Percentiles rank a stretch among this genome's conserved stretches.
Evolutionary conservation across 768 basidiomycete species (phyloP).

Genomic region (Mycena crocata): DNA sequence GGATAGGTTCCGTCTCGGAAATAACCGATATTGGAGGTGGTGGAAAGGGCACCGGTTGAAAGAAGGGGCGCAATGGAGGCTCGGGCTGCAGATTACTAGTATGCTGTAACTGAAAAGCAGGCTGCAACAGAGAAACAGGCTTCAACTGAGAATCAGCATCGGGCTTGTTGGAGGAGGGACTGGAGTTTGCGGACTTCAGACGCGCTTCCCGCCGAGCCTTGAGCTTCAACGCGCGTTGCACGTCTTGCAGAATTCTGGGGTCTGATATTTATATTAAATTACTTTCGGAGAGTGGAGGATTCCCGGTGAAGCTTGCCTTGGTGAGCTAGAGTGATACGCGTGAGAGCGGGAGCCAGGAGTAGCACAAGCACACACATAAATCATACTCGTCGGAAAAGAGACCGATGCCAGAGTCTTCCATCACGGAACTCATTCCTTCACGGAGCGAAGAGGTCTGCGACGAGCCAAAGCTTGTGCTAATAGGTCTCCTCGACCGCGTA

Average conservation of each 20-base stretch:
- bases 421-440: constrained; percentile 32
- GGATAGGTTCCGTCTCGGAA: constrained; percentile 24
- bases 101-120: too few species aligned
- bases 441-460: too few species aligned
- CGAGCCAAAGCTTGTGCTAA: constrained; percentile 34
- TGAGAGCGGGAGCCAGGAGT: constrained; percentile 3
- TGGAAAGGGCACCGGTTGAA: constrained; percentile 33
- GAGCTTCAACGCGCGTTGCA: constrained; percentile 78
- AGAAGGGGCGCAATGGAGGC: constrained; percentile 33
- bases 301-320: constrained; percentile 65
- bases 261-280: constrained; percentile 54
- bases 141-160: constrained; percentile 36
- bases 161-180: constrained; percentile 39
- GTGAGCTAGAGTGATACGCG: constrained; percentile 61
- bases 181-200: constrained; percentile 44
- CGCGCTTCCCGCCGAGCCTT: constrained; percentile 84
- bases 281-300: not conserved
- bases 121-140: too few species aligned
- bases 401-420: constrained; percentile 50
- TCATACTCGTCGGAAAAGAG: constrained; percentile 83
- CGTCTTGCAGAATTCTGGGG: constrained; percentile 83
- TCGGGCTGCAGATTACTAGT: too few species aligned
- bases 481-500: constrained; percentile 42
- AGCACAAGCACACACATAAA: constrained; percentile 64
- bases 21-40: constrained; percentile 28